Evolutionary conservation across 306 rosid species (phyloP).

Genomic region (Hylodesmum podocarpum): DNA sequence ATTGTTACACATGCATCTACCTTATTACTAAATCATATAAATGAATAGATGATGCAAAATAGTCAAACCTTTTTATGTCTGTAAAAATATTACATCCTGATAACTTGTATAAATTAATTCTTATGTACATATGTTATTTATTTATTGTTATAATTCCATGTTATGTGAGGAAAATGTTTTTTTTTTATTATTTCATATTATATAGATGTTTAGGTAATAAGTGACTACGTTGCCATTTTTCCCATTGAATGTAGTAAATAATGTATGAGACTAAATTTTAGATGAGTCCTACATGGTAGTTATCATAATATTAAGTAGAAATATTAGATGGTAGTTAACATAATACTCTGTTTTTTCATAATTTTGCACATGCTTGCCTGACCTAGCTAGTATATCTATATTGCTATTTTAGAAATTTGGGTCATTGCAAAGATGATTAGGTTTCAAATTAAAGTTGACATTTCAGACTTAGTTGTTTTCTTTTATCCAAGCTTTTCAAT

Average conservation of each 20-base stretch:
- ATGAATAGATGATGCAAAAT: background rate
- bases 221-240: background rate
- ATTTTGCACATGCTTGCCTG: background rate
- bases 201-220: background rate
- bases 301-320: background rate
- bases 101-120: too few species aligned
- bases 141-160: background rate
- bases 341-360: background rate
- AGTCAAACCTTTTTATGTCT: background rate
- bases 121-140: background rate
- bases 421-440: background rate
- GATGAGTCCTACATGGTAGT: background rate
- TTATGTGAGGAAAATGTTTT: background rate
- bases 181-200: background rate
- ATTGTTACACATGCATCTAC: background rate
- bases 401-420: background rate
- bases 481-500: background rate
- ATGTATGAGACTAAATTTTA: background rate
- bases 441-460: background rate
- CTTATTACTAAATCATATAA: background rate
- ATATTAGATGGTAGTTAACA: background rate
- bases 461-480: background rate
- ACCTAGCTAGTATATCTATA: background rate
- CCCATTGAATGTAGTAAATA: too few species aligned
- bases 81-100: background rate